Evolutionary conservation across 306 rosid species (phyloP).

Genomic region (Sphenostylis stenocarpa): DNA sequence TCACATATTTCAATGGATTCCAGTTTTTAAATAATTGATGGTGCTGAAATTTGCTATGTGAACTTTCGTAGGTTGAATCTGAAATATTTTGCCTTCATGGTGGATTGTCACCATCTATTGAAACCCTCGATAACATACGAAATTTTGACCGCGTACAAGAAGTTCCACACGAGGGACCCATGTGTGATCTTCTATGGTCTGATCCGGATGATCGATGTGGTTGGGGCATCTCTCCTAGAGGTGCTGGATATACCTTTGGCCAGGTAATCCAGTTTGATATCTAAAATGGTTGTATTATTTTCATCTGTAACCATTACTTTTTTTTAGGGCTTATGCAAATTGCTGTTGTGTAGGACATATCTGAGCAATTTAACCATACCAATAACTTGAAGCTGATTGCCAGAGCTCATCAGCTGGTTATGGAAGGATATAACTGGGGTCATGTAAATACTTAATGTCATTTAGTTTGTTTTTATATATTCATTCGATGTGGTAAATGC

Average conservation of each 20-base stretch:
- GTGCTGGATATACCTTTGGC: conserved; percentile 95
- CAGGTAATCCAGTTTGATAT: conserved; percentile 57
- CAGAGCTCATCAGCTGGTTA: conserved; percentile 98
- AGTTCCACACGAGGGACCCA: conserved; percentile 97
- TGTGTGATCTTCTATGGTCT: conserved; percentile 98
- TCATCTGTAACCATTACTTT: not conserved
- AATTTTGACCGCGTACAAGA: conserved; percentile 98
- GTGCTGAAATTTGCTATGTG: conserved; percentile 15
- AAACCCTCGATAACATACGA: conserved; percentile 88
- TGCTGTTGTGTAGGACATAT: conserved; percentile 66
- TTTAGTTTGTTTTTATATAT: not conserved
- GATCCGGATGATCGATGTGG: conserved; percentile 98
- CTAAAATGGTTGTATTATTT: not conserved
- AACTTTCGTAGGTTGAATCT: conserved; percentile 72
- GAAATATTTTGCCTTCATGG: conserved; percentile 96
- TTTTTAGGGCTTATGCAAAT: not conserved
- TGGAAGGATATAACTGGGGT: conserved; percentile 98
- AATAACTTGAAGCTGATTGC: conserved; percentile 90
- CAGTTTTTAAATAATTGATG: conserved; percentile 9
- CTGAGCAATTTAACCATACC: conserved; percentile 93
- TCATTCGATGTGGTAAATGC: not conserved
- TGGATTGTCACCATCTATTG: conserved; percentile 93
- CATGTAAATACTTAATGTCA: conserved; percentile 57
- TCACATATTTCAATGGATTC: not conserved
- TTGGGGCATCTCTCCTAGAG: conserved; percentile 97